These are phyloP conservation scores for Diplosphaera chodatii DNA, from an alignment of 139 green algal species.

Conservation along the genomic window DNA sequence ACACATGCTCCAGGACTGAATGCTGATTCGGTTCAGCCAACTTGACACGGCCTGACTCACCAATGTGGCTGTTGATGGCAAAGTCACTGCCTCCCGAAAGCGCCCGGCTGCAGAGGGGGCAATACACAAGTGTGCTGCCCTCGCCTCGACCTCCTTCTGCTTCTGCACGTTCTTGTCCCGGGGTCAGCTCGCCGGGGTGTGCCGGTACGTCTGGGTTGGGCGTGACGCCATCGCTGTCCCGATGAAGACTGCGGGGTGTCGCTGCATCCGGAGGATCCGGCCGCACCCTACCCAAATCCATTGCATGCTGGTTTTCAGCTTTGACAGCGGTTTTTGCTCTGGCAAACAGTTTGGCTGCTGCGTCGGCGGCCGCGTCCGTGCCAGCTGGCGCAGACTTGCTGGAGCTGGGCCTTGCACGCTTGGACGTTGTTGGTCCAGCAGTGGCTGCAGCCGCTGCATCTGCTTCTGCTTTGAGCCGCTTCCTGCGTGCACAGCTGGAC, in stretches of 20 bases:
- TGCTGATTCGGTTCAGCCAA: no score
- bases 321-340: neutral
- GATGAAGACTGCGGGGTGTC: neutral
- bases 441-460: neutral
- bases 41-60: no score
- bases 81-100: neutral
- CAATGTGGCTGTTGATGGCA: conserved; percentile 17
- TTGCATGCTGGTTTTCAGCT: neutral
- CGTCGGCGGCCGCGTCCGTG: neutral
- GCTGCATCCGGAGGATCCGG: neutral
- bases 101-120: conserved; percentile 15
- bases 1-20: no score
- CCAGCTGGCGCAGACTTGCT: neutral
- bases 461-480: neutral
- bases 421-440: neutral
- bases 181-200: no score
- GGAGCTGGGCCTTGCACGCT: neutral
- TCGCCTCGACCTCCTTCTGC: no score
- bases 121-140: neutral
- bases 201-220: no score
- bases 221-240: neutral
- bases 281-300: neutral
- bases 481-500: neutral
- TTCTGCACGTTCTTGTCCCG: no score
- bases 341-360: neutral